Percentiles rank a stretch among this genome's conserved stretches.
Conservation (phyloP, 1,284 basidiomycete genomes). For the Somion occarium region DNA sequence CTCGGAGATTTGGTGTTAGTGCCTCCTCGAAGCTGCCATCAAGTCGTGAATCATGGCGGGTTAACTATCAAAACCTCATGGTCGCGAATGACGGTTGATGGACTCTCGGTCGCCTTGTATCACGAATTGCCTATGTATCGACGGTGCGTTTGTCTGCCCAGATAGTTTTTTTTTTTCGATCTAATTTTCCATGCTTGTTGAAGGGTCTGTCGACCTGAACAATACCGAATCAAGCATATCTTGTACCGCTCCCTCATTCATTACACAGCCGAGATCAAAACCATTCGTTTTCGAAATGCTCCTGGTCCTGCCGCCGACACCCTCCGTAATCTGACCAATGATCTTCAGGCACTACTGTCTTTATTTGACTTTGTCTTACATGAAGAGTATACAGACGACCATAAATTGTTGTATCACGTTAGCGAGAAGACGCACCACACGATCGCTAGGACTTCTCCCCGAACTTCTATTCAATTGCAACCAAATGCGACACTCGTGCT, state of each 20-base stretch:
- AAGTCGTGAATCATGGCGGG: conserved; percentile 73
- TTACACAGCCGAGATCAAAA: conserved; percentile 22
- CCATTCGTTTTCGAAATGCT: not conserved
- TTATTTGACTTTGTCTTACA: conserved; percentile 57
- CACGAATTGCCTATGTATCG: conserved; percentile 73
- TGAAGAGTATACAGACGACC: conserved; percentile 44
- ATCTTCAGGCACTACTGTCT: conserved; percentile 31
- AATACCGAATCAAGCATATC: conserved; percentile 63
- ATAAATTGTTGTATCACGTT: conserved; percentile 24
- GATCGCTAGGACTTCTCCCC: too few relatives aligned
- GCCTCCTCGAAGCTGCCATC: conserved; percentile 71
- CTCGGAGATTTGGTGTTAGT: conserved; percentile 75
- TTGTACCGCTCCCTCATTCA: conserved; percentile 50
- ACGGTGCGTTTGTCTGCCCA: too few relatives aligned
- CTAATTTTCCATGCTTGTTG: not conserved
- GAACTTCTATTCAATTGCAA: too few relatives aligned
- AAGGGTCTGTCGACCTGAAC: conserved; percentile 73
- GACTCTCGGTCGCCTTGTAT: conserved; percentile 52
- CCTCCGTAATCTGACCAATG: not conserved
- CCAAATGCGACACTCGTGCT: too few relatives aligned
- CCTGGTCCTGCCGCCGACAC: not conserved
- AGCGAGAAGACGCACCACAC: not conserved
- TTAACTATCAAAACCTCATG: conserved; percentile 75
- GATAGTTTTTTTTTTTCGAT: not conserved
- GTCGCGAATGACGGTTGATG: conserved; percentile 71